Evolutionary conservation across 2,329 filamentous ascomycete genomes (phyloP), one percentile per base, ranked within the genome.

Genomic region (Celoporthe dispersa): DNA sequence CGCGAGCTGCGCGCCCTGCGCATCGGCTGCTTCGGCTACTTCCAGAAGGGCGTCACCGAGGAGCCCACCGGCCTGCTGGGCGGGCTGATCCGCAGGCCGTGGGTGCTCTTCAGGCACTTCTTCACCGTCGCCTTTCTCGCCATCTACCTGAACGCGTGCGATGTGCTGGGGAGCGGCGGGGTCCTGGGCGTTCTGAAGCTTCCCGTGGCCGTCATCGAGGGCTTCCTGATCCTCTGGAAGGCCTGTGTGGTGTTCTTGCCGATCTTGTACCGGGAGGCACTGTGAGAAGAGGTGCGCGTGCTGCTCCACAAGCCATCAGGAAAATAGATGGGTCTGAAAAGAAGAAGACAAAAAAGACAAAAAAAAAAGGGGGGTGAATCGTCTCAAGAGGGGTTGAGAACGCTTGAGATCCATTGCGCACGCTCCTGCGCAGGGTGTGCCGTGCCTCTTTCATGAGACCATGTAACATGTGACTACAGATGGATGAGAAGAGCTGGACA

Each of bases 1-100:
- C 81, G 85, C 60, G 88, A 94, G 77, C 88, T 98, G 66, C 88
- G 88, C 73, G 90, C 92, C 68, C 89, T 99, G 61, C 94, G 97
- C 82, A 87, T 87, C 74, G 96, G 96, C 63, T 99, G 96, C 84
- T 98, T 98, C 84, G 84, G 87, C 39, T 99, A 99, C 82, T 99
- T 99, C 84, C 86, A 93, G 78, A 85, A 90, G 63, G 89, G 90
- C 71, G 89, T 90, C 80, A 87, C 94, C 31, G 89, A 92, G 73
- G 94, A 92, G 44, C 96, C 96, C 2, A 90, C 92, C 61, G 92
- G 92, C 39, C 84, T 99, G 71, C 85, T 99, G 11, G 93, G 89
- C 0, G 96, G 94, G 19, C 86, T 98, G 69, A 90, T 97, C 74
- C 87, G 90, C 64, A 87, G 90, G 67, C 96, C 96, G 0, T 80